phyloP scores from a whole-genome alignment of 495 filamentous ascomycete genomes.

The Podospora appendiculata region DNA sequence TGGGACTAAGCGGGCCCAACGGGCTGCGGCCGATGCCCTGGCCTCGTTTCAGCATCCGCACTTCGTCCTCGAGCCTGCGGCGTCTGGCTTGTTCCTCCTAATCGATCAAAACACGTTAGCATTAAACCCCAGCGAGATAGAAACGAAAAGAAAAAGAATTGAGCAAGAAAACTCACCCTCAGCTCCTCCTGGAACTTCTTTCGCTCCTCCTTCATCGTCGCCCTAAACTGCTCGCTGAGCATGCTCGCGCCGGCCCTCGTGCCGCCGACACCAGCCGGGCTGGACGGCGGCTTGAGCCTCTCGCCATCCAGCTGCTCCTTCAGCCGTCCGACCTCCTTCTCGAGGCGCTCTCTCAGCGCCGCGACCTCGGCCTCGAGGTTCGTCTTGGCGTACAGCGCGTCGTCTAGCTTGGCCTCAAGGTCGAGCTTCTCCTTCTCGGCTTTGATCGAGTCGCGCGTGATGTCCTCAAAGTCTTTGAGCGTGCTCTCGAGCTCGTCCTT shows the following conservation, averaged over 20 bases:
- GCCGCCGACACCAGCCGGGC: neutral
- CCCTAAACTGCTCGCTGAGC: conserved; percentile 33
- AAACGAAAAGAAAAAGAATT: neutral
- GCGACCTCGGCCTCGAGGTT: conserved; percentile 31
- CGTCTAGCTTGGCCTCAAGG: conserved; percentile 48
- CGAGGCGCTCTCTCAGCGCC: conserved; percentile 22
- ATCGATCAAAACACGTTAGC: conserved; percentile 7
- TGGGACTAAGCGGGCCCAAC: conserved; percentile 13
- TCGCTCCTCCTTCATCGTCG: conserved; percentile 41
- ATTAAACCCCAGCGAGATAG: neutral
- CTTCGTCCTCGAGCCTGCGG: conserved; percentile 39
- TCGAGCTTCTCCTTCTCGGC: conserved; percentile 85
- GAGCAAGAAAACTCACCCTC: conserved; percentile 24
- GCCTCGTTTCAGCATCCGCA: conserved; percentile 26
- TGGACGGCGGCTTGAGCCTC: conserved; percentile 24
- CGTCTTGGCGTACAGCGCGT: conserved; percentile 18
- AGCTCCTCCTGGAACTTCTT: conserved; percentile 45
- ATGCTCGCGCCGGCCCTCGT: conserved; percentile 21
- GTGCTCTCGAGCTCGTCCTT: conserved; percentile 77
- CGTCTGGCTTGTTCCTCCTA: conserved; percentile 41
- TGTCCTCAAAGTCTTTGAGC: conserved; percentile 74
- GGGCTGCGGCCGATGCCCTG: conserved; percentile 28
- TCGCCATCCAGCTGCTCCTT: conserved; percentile 40
- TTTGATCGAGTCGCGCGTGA: conserved; percentile 79
- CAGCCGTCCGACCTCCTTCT: conserved; percentile 24